A percentile compares a stretch with the other conserved stretches of the same genome.
These are phyloP conservation scores for Carnegiea gigantea DNA, from an alignment of 179 eudicot genomes.

Conservation along the genomic window DNA sequence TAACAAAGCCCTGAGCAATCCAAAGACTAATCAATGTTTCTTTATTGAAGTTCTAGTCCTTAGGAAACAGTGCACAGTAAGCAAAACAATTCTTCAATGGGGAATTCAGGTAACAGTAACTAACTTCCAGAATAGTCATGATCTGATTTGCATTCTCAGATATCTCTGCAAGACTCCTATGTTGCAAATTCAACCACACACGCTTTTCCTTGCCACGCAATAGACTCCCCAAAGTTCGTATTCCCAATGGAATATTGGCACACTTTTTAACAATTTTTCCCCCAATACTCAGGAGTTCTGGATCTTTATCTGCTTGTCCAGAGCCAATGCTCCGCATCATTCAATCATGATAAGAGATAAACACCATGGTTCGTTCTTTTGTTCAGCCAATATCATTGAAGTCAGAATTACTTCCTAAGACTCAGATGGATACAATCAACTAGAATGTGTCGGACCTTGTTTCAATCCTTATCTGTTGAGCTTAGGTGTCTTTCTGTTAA, in stretches of 20 bases:
- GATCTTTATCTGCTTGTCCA: neutral
- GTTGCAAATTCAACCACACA: neutral
- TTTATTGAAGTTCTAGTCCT: neutral
- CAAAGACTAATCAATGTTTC: neutral
- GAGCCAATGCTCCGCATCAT: neutral
- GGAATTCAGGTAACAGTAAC: neutral
- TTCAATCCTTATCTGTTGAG: no score
- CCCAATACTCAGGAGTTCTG: neutral
- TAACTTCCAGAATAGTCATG: neutral
- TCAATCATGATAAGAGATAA: no score
- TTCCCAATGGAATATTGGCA: neutral
- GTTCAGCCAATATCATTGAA: no score
- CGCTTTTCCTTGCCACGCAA: neutral
- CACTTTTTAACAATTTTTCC: neutral
- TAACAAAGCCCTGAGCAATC: neutral
- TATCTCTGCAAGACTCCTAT: neutral
- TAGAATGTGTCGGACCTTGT: no score
- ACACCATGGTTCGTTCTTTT: no score
- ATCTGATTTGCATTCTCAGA: neutral
- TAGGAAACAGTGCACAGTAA: neutral
- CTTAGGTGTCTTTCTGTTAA: no score
- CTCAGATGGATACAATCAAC: no score
- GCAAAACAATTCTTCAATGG: slow-evolving; percentile 7
- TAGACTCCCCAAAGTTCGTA: neutral
- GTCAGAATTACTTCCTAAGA: no score